Evolutionary conservation across 768 basidiomycete genomes (phyloP).

Genomic region (Trametes maxima): DNA sequence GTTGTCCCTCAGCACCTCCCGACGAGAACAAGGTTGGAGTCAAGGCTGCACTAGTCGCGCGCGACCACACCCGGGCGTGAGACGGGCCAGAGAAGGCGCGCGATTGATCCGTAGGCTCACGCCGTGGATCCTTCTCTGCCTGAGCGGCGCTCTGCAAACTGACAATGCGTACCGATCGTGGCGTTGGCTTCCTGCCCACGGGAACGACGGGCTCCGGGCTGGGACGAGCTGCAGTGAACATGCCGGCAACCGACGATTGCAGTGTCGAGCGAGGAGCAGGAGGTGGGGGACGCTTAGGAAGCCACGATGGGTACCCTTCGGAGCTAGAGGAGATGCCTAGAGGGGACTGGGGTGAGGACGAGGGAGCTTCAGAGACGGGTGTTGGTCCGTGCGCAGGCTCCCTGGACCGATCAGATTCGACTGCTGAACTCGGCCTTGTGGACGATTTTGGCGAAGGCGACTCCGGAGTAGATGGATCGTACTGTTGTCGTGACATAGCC

Average conservation of each 20-base stretch:
- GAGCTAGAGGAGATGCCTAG: conserved; percentile 37
- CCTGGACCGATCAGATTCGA: conserved; percentile 16
- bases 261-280: conserved; percentile 76
- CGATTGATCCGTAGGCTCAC: conserved; percentile 55
- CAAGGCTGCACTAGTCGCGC: conserved; percentile 50
- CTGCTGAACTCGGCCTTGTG: conserved; percentile 29
- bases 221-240: conserved; percentile 36
- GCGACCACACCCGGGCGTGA: conserved; percentile 58
- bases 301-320: conserved; percentile 85
- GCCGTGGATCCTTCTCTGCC: conserved; percentile 41
- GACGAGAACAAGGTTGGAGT: conserved; percentile 47
- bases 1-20: conserved; percentile 34
- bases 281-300: conserved; percentile 75
- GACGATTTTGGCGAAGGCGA: conserved; percentile 32
- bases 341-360: conserved; percentile 30
- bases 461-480: conserved; percentile 27
- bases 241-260: conserved; percentile 54
- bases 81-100: conserved; percentile 35
- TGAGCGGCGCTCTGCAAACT: conserved; percentile 58
- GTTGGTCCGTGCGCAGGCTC: conserved; percentile 21
- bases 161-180: conserved; percentile 82
- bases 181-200: conserved; percentile 77
- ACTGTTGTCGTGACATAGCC: conserved; percentile 35
- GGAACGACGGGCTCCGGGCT: conserved; percentile 35
- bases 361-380: conserved; percentile 21